Conservation (phyloP, 2,329 filamentous ascomycete genomes). For the Ceratocystis papillata region DNA sequence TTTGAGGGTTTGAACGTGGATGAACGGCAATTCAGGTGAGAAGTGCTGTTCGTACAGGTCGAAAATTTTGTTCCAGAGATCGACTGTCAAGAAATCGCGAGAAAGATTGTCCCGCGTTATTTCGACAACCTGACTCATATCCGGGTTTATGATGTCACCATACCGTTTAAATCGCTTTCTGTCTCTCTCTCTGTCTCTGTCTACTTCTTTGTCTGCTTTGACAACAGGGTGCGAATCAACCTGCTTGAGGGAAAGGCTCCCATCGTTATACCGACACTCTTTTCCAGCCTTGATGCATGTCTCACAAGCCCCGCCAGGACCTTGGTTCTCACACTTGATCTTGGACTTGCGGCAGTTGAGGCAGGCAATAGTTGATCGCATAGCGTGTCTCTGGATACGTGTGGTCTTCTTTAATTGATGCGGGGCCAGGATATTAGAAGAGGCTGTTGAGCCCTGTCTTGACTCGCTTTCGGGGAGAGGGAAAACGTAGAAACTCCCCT, state of each 20-base stretch:
- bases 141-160: slow-evolving; percentile 36
- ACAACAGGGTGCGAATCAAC: neutral
- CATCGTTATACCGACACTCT: slow-evolving; percentile 60
- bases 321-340: slow-evolving; percentile 76
- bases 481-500: neutral
- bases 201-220: slow-evolving; percentile 36
- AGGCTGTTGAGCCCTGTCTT: neutral
- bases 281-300: slow-evolving; percentile 61
- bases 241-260: slow-evolving; percentile 19
- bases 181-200: slow-evolving; percentile 40
- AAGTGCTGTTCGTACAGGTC: slow-evolving; percentile 62
- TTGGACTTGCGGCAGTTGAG: slow-evolving; percentile 66
- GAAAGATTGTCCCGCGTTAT: slow-evolving; percentile 51
- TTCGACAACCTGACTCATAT: slow-evolving; percentile 32
- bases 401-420: slow-evolving; percentile 32
- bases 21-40: slow-evolving; percentile 59
- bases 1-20: slow-evolving; percentile 55
- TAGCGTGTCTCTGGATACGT: slow-evolving; percentile 41
- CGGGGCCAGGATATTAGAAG: neutral
- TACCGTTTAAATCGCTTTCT: slow-evolving; percentile 40
- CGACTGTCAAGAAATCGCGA: slow-evolving; percentile 49
- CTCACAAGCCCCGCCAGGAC: slow-evolving; percentile 59
- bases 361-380: slow-evolving; percentile 74
- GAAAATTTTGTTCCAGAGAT: slow-evolving; percentile 59
- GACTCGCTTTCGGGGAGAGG: neutral